Percentiles rank a stretch among this genome's conserved stretches.
These are phyloP conservation scores for Mallotus japonicus DNA, from an alignment of 441 rosid species.

Conservation along the genomic window DNA sequence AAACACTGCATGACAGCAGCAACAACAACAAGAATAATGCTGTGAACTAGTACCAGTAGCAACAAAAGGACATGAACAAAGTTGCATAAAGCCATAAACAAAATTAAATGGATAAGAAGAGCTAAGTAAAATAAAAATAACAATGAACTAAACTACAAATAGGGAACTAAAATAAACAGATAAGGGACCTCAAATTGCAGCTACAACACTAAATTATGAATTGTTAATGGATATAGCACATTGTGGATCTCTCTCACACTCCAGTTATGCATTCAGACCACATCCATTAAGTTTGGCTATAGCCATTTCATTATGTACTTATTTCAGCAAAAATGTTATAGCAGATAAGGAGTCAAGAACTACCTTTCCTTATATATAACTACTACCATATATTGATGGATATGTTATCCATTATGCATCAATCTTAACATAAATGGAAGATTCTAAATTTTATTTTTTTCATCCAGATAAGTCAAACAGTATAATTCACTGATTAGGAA, in stretches of 20 bases:
- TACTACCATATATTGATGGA: not conserved
- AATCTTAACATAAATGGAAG: not conserved
- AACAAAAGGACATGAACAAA: no score
- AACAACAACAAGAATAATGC: no score
- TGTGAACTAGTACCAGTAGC: no score
- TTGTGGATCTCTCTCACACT: not conserved
- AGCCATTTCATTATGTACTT: no score
- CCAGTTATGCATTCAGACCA: not conserved
- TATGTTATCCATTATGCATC: not conserved
- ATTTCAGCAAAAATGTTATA: not conserved
- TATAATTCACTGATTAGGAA: not conserved
- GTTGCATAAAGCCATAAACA: no score
- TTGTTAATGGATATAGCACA: not conserved
- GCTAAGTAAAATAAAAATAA: no score
- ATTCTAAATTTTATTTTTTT: not conserved
- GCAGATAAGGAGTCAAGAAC: not conserved
- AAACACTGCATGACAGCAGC: no score
- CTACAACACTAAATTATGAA: not conserved
- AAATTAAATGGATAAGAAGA: no score
- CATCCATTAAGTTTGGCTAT: not conserved
- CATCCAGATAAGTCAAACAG: not conserved
- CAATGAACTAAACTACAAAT: no score
- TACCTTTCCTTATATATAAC: not conserved
- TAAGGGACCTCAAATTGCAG: no score
- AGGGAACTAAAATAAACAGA: no score